Evolutionary conservation across 2,329 filamentous ascomycete genomes (phyloP), one percentile per base, ranked within the genome.

Genomic region (Periglandula ipomoeae): DNA sequence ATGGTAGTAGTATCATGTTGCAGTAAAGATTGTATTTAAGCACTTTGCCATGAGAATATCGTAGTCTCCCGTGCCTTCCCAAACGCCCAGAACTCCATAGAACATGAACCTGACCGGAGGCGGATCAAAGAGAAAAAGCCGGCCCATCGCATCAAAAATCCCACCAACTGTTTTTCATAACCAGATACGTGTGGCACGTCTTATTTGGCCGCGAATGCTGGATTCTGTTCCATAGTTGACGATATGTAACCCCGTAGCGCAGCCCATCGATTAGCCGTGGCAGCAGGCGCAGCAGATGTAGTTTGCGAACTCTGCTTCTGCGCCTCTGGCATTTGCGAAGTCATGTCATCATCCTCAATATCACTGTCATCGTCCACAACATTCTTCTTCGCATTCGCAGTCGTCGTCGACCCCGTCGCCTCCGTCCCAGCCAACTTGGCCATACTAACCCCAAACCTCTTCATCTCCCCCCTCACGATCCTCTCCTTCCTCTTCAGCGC

Each of bases 221-320:
- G 81, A 58, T 91, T 91, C 66, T 88, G 85, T 69, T 95, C 88
- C 82, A 95, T 88, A 1, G 88, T 96, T 38, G 83, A 77, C 2
- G 87, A 84, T 46, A 96, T 94, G 61, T 91, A 94, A 9, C 75
- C 82, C 58, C 90, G 80, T 65, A 97, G 64, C 15, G 89, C 88
- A 26, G 85, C 85, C 85, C 89, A 96, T 48, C 86, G 73, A 58
- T 74, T 80, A 9, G 77, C 69, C 15, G 75, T 80, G 10, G 68
- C 63, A 7, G 65, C 57, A 5, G 56, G 51, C 30, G 52, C 49
- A 9, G 54, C 34, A 20, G 23, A 43, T 15, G n/a, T 20, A 22
- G 32, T 4, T 27, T 38, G 37, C 43, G 43, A 26, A 22, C 8
- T 22, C 3, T 35, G 20, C 24, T 38, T 13, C n/a, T 43, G 4